Evolutionary conservation across 805 yeast species (phyloP).

Genomic region (Metschnikowia gruessii): DNA sequence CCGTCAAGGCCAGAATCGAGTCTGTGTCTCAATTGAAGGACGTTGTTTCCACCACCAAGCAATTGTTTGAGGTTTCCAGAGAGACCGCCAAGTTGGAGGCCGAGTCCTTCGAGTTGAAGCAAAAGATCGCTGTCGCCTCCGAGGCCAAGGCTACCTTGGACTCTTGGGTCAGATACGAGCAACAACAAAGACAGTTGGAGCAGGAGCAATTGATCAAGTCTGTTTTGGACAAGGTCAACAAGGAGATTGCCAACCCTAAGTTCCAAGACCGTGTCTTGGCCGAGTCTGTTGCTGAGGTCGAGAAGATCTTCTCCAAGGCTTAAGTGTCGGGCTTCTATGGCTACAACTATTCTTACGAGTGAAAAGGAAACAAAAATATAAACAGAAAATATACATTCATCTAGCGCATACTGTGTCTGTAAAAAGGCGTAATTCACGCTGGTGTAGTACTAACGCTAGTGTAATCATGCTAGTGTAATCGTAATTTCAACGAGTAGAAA

Average conservation of each 20-base stretch:
- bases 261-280: constrained; percentile 90
- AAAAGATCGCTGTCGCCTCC: constrained; percentile 76
- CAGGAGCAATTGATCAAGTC: constrained; percentile 86
- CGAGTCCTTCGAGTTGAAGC: constrained; percentile 88
- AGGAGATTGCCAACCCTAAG: constrained; percentile 79
- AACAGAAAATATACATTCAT: constrained; percentile 10
- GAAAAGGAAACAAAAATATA: constrained; percentile 3
- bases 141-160: constrained; percentile 96
- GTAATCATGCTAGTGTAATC: too few species aligned
- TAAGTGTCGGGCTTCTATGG: constrained; percentile 15
- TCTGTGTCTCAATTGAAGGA: constrained; percentile 86
- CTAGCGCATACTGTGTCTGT: too few species aligned
- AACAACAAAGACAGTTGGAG: constrained; percentile 92
- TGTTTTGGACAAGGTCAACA: constrained; percentile 84
- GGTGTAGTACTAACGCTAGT: too few species aligned
- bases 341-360: constrained; percentile 4
- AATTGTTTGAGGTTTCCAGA: constrained; percentile 89
- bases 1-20: constrained; percentile 89
- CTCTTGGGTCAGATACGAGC: constrained; percentile 98
- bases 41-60: constrained; percentile 87
- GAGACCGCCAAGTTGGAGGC: constrained; percentile 97
- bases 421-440: too few species aligned
- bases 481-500: too few species aligned
- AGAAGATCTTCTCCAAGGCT: constrained; percentile 66
- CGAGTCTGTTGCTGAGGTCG: constrained; percentile 91